Evolutionary conservation across 2,329 filamentous ascomycete genomes (phyloP), one percentile per base, ranked within the genome.

Genomic region (Simplicillium sp.): DNA sequence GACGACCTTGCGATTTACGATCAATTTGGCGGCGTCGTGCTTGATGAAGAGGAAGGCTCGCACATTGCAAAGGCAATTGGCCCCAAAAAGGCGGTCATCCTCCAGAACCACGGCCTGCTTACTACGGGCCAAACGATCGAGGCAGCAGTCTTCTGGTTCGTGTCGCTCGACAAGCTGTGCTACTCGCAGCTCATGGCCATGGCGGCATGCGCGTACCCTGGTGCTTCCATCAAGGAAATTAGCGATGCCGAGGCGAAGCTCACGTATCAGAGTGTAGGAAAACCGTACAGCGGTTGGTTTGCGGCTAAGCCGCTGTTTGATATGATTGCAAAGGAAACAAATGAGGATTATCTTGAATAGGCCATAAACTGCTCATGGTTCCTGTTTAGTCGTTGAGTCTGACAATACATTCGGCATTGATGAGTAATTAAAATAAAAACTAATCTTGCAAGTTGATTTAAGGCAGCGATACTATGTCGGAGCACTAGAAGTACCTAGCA

Each of bases 211-310:
- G 73, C 58, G 0, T 81, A 82, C 1, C 65, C 77, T 3, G 83
- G 82, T 2, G 70, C 71, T 1, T 61, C 71, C 54, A 84, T 82
- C 1, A 63, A 84, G 25, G 80, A 82, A 58, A 82, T 88, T 50
- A 65, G 70, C 8, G 74, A 83, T 1, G 75, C 78, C 39, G 82
- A 88, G 55, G 83, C 84, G 1, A 64, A 56, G 13, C 84, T 74
- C 51, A 87, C 84, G 0, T 79, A 75, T 51, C 76, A 81, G 59
- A 70, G 75, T 1, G 66, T 87, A 3, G 84, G 84, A 0, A 73
- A 66, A 0, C 67, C 73, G 13, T 53, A 57, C 29, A 79, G 76
- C 1, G 83, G 83, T 0, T 87, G 75, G 68, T 88, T 87, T 54
- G 78, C 71, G 50, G 83, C 39, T 16, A 37, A 47, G 20, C 49